Conservation (phyloP, 2,329 filamentous ascomycete species). For the Bipolaris bicolor region DNA sequence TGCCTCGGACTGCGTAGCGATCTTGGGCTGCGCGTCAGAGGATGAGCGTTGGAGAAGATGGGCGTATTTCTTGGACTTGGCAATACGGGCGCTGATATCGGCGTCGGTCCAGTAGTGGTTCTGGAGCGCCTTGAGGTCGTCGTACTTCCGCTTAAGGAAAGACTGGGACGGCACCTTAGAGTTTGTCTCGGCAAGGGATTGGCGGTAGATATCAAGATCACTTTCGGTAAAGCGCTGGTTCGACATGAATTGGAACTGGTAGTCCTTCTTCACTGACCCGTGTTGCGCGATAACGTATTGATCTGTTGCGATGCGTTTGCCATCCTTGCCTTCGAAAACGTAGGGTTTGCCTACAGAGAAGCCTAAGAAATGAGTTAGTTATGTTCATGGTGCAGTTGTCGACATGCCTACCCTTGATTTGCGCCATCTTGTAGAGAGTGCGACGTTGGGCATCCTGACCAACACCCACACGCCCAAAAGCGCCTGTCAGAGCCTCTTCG, state of each 20-base stretch:
- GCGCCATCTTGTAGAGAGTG: slow-evolving; percentile 84
- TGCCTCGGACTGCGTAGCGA: slow-evolving; percentile 59
- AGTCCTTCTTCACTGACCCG: slow-evolving; percentile 82
- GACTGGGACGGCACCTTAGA: slow-evolving; percentile 76
- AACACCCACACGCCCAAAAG: slow-evolving; percentile 83
- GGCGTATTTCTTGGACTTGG: slow-evolving; percentile 63
- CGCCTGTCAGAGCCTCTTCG: slow-evolving; percentile 78
- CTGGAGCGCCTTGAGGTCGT: slow-evolving; percentile 79
- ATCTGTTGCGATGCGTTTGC: slow-evolving; percentile 80
- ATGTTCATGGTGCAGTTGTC: not conserved
- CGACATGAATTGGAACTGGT: slow-evolving; percentile 89
- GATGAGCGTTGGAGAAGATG: slow-evolving; percentile 67
- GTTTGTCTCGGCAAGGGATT: slow-evolving; percentile 71
- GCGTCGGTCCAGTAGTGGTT: slow-evolving; percentile 81
- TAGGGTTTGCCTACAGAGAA: slow-evolving; percentile 83
- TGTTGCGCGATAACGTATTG: slow-evolving; percentile 83
- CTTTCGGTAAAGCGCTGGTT: slow-evolving; percentile 83
- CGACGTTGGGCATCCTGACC: slow-evolving; percentile 76
- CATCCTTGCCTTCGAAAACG: slow-evolving; percentile 74
- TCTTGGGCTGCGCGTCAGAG: slow-evolving; percentile 64
- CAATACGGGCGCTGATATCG: slow-evolving; percentile 80
- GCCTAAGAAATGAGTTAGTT: slow-evolving; percentile 57
- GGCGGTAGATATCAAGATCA: slow-evolving; percentile 83
- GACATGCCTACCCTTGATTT: slow-evolving; percentile 74
- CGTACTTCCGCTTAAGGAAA: slow-evolving; percentile 72